Base-by-base conservation (phyloP, 2,329 filamentous ascomycete species). In the Aureobasidium sp. region DNA sequence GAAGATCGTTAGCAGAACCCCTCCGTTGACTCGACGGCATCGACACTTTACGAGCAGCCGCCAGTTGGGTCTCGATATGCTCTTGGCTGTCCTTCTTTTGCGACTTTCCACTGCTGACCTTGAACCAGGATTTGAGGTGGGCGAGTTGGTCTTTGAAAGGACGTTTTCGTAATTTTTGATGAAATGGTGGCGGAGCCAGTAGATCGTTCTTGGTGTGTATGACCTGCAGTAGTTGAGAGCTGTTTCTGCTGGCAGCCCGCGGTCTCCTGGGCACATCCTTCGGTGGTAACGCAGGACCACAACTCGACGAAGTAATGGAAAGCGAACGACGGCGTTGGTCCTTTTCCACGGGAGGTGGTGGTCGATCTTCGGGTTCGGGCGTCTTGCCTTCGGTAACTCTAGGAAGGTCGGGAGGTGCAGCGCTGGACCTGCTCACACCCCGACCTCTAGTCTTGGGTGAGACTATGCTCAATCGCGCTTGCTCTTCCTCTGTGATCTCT, bases 141-240 rank as follows among this genome's bases (percentile, higher is more conserved):
- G 85, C 81, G 25, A 90, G 74, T 66, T 89, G 87, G 67, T 84
- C 85, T 62, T 88, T 81, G 63, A 89, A 82, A 10, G 85, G 81
- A 68, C 84, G 80, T 63, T 85, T 81, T 67, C 83, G 83, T 64
- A 81, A 82, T 44, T 82, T 81, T 58, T 78, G 75, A 47, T 79
- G 77, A 62, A 81, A 78, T 65, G 84, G 80, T 5, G 66, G 67
- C 29, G 70, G 68, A 49, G 79, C 77, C 16, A 86, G 75, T 8
- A 88, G 74, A 65, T 88, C 85, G 29, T 84, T 82, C 66, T 87
- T 86, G 42, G 79, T 82, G 15, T 89, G 88, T 42, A 95, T 91
- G 5, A 95, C 83, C 70, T 96, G 91, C 36, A 97, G 81, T 65
- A 91, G 94, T 67, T 91, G 96, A 47, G 90, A 89, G 63, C 90